Percentiles rank a stretch among this genome's conserved stretches.
phyloP scores from a whole-genome alignment of 192 early-diverging fungal species.

The Paraglomus brasilianum region DNA sequence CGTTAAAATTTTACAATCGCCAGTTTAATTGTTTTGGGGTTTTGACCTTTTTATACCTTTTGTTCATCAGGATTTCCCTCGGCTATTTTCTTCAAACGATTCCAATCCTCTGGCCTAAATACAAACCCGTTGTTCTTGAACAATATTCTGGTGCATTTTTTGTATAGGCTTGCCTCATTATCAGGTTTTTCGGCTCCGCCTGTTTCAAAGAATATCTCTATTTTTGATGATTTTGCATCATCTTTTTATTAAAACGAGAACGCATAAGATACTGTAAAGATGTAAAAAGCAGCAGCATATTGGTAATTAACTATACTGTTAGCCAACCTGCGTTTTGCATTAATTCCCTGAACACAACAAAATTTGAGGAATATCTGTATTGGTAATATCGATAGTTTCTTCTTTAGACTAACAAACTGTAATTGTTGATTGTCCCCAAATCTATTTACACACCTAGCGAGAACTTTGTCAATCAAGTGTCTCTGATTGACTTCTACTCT shows the following conservation, averaged over 20 bases:
- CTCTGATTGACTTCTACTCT: constrained; percentile 79
- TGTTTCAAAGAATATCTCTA: constrained; percentile 61
- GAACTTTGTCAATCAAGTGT: constrained; percentile 89
- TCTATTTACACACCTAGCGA: constrained; percentile 59
- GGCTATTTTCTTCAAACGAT: constrained; percentile 80
- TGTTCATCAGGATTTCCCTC: constrained; percentile 87
- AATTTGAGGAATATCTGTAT: constrained; percentile 84
- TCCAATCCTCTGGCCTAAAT: constrained; percentile 83
- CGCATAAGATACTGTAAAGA: no score
- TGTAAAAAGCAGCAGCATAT: no score
- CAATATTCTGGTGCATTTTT: constrained; percentile 48
- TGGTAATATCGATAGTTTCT: no score
- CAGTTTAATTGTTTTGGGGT: not conserved
- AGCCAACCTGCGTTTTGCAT: constrained; percentile 61
- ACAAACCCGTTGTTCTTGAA: constrained; percentile 86
- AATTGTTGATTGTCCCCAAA: no score
- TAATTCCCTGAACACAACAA: constrained; percentile 81
- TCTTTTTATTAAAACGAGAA: constrained; percentile 54
- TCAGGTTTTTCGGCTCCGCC: constrained; percentile 36
- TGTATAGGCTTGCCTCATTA: constrained; percentile 37
- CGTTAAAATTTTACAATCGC: no score
- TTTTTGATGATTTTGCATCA: constrained; percentile 65
- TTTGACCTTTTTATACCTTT: constrained; percentile 31
- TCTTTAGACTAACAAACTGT: no score
- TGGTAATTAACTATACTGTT: no score